Conservation (phyloP, 805 yeast genomes). For the Brettanomyces anomalus region DNA sequence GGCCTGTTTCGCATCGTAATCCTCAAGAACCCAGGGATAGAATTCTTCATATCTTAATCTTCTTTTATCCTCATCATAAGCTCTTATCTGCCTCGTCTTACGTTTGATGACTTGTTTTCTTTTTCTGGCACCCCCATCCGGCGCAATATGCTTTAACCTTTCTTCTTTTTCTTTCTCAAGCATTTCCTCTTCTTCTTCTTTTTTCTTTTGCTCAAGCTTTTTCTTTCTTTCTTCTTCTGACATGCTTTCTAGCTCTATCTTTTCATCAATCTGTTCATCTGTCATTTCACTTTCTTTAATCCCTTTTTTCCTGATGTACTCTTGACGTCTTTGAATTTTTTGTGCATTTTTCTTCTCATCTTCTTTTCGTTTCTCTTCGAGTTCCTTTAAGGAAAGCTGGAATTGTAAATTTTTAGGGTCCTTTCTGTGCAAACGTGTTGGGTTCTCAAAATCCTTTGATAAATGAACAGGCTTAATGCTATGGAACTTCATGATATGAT, state of each 20-base stretch:
- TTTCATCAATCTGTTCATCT: slow-evolving; percentile 21
- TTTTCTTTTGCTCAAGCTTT: slow-evolving; percentile 18
- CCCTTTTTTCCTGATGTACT: slow-evolving; percentile 16
- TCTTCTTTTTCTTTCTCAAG: slow-evolving; percentile 31
- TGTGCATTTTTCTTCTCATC: slow-evolving; percentile 31
- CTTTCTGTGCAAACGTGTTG: slow-evolving; percentile 83
- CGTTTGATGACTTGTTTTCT: slow-evolving; percentile 52
- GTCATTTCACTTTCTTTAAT: slow-evolving; percentile 7
- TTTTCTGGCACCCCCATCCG: slow-evolving; percentile 83
- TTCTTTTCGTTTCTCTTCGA: slow-evolving; percentile 52
- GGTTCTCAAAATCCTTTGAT: slow-evolving; percentile 59
- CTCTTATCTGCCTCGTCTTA: slow-evolving; percentile 76
- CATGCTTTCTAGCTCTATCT: slow-evolving; percentile 20
- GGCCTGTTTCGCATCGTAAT: slow-evolving; percentile 86
- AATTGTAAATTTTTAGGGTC: slow-evolving; percentile 89
- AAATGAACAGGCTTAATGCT: slow-evolving; percentile 68
- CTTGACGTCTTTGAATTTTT: slow-evolving; percentile 29
- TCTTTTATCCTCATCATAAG: slow-evolving; percentile 75
- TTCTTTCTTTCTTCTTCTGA: slow-evolving; percentile 34
- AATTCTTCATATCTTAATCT: slow-evolving; percentile 89
- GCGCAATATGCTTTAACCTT: slow-evolving; percentile 69
- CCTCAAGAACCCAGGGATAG: slow-evolving; percentile 98
- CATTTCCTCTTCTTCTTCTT: slow-evolving; percentile 20
- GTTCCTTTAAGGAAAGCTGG: slow-evolving; percentile 69
- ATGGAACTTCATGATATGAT: slow-evolving; percentile 77